Evolutionary conservation across 2,329 filamentous ascomycete species (phyloP).

Genomic region (Aspergillus ochraceus): DNA sequence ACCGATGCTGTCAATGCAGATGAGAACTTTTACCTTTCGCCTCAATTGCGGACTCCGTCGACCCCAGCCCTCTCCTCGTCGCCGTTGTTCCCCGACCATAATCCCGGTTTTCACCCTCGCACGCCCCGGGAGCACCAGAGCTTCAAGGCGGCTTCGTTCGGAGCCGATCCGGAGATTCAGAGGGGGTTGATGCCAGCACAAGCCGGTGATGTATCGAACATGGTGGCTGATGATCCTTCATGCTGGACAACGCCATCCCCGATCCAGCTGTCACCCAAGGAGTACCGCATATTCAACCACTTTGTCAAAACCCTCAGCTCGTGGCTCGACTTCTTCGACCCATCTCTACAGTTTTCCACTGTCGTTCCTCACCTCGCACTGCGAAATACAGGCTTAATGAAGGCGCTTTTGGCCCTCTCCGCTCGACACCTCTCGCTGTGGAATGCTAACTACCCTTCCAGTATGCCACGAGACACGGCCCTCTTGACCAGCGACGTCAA

Average conservation of each 20-base stretch:
- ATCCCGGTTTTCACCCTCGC: constrained; percentile 8
- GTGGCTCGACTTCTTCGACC: constrained; percentile 48
- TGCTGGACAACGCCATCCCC: constrained; percentile 14
- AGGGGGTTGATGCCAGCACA: constrained; percentile 22
- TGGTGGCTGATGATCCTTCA: constrained; percentile 12
- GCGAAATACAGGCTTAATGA: constrained; percentile 58
- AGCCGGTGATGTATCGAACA: constrained; percentile 13
- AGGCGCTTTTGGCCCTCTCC: constrained; percentile 58
- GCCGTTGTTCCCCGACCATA: constrained; percentile 7
- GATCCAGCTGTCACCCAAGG: constrained; percentile 12
- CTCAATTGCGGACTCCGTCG: constrained; percentile 16
- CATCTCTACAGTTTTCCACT: constrained; percentile 39
- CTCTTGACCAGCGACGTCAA: neutral
- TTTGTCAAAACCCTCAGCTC: constrained; percentile 25
- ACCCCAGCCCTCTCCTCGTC: constrained; percentile 13
- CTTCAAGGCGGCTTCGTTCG: constrained; percentile 22
- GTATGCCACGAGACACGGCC: neutral
- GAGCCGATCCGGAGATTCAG: constrained; percentile 15
- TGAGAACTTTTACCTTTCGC: constrained; percentile 15
- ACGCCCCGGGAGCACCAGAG: constrained; percentile 15
- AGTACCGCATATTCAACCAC: constrained; percentile 14
- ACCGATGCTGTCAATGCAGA: constrained; percentile 22
- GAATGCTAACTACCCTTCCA: constrained; percentile 7
- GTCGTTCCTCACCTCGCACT: constrained; percentile 45
- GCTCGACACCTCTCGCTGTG: constrained; percentile 52